Evolutionary conservation across 2,329 filamentous ascomycete genomes (phyloP), one percentile per base, ranked within the genome.

Genomic region (Epichloe hybrida): DNA sequence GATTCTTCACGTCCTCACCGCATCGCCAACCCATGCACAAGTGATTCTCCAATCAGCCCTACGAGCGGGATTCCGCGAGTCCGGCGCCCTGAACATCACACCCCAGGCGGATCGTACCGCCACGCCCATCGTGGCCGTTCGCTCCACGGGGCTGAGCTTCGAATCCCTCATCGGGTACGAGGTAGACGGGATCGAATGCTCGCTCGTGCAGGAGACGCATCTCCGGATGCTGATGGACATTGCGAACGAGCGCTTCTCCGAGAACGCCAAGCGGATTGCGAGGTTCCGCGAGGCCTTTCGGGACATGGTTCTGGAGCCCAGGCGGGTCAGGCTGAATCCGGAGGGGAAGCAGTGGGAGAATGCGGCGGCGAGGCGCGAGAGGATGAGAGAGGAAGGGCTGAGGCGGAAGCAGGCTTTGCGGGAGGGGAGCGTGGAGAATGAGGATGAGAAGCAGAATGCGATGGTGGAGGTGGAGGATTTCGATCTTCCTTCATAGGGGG

Each of bases 1-100:
- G 90, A 95, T 96, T 57, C 78, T 97, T 1, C 91, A 97, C 58
- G 75, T 97, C 42, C 76, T 95, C 59, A 82, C 88, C 5, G 80
- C 88, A 15, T 91, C 87, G 0, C 72, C 82, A 0, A 68, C 77
- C 12, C 80, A 91, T 59, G 88, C 91, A 4, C 85, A 95, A 57
- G 72, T 77, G 8, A 73, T 94, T 17, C 76, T 95, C 13, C 75
- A 81, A 11, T 86, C 86, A 43, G 90, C 86, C 2, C 73, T 91
- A 9, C 79, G 82, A 58, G 84, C 88, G 4, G 91, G 91, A 0
- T 96, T 96, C 63, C 82, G 91, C 13, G 91, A 97, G 68, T 93
- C 86, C 53, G 91, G 91, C 17, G 84, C 91, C 47, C 75, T 94
- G 52, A 87, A 84, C 60, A 63, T 88, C 45, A 65, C 67, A 1